phyloP scores from a whole-genome alignment of 2,329 filamentous ascomycete genomes.

The Cordyceps cicadae region DNA sequence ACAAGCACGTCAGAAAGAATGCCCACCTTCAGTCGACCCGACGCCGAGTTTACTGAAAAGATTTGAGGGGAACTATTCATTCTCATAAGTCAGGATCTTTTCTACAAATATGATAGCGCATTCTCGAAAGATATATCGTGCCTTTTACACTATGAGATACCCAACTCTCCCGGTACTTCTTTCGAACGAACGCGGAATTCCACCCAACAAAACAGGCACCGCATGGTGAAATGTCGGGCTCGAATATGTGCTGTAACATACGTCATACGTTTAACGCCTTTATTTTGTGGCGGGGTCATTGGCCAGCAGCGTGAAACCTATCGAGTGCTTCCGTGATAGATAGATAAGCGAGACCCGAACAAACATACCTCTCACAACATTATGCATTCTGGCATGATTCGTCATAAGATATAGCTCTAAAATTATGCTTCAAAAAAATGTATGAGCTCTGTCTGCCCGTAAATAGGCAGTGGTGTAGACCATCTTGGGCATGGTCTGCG shows the following conservation, averaged over 20 bases:
- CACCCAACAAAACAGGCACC: too few species aligned
- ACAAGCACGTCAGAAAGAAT: neutral
- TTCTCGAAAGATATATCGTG: too few species aligned
- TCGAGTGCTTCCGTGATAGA: neutral
- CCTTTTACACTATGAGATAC: too few species aligned
- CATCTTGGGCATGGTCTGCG: neutral
- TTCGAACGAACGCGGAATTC: too few species aligned
- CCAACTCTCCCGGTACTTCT: too few species aligned
- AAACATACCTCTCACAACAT: neutral
- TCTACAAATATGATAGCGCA: too few species aligned
- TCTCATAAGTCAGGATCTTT: too few species aligned
- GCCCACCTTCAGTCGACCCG: neutral
- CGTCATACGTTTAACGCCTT: too few species aligned
- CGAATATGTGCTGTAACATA: too few species aligned
- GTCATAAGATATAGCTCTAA: neutral
- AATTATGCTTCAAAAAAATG: neutral
- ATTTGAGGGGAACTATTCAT: neutral
- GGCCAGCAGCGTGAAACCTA: neutral
- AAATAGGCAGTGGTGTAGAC: neutral
- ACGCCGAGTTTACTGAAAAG: too few species aligned
- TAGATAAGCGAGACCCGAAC: neutral
- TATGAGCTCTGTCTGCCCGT: neutral
- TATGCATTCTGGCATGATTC: neutral
- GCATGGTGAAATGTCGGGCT: too few species aligned
- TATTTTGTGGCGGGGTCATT: too few species aligned